Percentiles rank a stretch among this genome's conserved stretches.
Evolutionary conservation across 495 filamentous ascomycete species (phyloP).

Genomic region (Neurospora hispaniola): DNA sequence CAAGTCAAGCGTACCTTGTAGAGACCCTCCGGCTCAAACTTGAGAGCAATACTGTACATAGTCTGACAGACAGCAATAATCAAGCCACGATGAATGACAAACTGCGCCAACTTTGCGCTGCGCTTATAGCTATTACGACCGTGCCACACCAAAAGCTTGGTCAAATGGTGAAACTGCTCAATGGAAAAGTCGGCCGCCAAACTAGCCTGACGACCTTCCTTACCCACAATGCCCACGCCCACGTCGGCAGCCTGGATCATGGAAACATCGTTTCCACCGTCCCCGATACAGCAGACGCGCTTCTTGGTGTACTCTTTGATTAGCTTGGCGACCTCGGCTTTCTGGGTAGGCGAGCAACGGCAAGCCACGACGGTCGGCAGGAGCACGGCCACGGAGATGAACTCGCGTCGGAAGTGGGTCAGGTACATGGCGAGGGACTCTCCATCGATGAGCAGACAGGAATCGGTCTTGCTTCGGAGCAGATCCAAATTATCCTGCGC

Average conservation of each 20-base stretch:
- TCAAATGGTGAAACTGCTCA: slow-evolving; percentile 89
- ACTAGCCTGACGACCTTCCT: slow-evolving; percentile 90
- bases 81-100: slow-evolving; percentile 94
- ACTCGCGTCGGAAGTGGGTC: slow-evolving; percentile 65
- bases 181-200: slow-evolving; percentile 95
- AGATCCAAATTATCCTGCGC: slow-evolving; percentile 82
- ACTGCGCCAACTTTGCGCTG: slow-evolving; percentile 89
- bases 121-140: slow-evolving; percentile 95
- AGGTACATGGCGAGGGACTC: slow-evolving; percentile 79
- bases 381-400: slow-evolving; percentile 78
- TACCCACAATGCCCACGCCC: slow-evolving; percentile 94
- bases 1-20: slow-evolving; percentile 41
- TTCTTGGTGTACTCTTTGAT: slow-evolving; percentile 91
- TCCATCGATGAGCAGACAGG: slow-evolving; percentile 87
- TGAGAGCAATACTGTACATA: slow-evolving; percentile 86
- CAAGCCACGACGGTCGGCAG: slow-evolving; percentile 92
- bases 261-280: slow-evolving; percentile 95
- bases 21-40: slow-evolving; percentile 85
- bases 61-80: slow-evolving; percentile 95
- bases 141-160: slow-evolving; percentile 96
- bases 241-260: slow-evolving; percentile 99
- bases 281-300: slow-evolving; percentile 90
- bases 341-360: slow-evolving; percentile 94
- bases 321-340: slow-evolving; percentile 82
- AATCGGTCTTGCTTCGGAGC: slow-evolving; percentile 77